Percentiles rank a stretch among this genome's conserved stretches.
phyloP scores from a whole-genome alignment of 2,329 filamentous ascomycete species.

The Acrocalymma vagum region DNA sequence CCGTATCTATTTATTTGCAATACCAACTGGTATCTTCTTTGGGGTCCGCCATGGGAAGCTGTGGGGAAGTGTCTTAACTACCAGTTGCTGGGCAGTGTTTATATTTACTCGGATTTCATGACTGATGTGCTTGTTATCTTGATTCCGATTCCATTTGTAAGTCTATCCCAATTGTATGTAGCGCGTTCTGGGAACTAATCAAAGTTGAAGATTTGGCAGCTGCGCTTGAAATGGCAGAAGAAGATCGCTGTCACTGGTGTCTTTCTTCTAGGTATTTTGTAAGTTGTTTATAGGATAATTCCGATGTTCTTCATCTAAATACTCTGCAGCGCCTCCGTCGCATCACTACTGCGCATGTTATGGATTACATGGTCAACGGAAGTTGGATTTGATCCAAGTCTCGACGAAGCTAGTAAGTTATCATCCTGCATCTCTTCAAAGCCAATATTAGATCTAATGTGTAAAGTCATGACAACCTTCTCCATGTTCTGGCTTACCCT shows the following conservation, averaged over 20 bases:
- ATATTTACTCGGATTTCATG: not conserved
- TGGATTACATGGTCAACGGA: slow-evolving; percentile 1
- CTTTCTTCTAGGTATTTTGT: not conserved
- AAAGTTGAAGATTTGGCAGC: not conserved
- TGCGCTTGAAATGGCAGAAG: not conserved
- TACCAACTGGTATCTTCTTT: no score
- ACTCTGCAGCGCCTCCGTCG: no score
- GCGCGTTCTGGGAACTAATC: no score
- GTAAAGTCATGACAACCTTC: slow-evolving; percentile 1
- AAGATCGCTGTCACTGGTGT: slow-evolving; percentile 1
- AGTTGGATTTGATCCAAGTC: not conserved
- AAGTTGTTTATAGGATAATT: no score
- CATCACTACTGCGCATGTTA: no score
- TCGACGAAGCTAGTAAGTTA: not conserved
- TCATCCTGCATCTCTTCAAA: not conserved
- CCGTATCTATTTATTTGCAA: slow-evolving; percentile 1
- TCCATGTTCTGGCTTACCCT: slow-evolving; percentile 1
- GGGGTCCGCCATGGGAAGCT: no score
- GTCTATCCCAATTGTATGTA: no score
- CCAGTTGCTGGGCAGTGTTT: not conserved
- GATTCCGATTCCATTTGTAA: slow-evolving; percentile 2
- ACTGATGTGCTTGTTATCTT: not conserved
- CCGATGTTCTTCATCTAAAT: no score
- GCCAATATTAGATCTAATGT: no score
- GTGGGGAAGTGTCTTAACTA: no score